phyloP scores from a whole-genome alignment of 73 alveolate genomes.

The Breviolum minutum region DNA sequence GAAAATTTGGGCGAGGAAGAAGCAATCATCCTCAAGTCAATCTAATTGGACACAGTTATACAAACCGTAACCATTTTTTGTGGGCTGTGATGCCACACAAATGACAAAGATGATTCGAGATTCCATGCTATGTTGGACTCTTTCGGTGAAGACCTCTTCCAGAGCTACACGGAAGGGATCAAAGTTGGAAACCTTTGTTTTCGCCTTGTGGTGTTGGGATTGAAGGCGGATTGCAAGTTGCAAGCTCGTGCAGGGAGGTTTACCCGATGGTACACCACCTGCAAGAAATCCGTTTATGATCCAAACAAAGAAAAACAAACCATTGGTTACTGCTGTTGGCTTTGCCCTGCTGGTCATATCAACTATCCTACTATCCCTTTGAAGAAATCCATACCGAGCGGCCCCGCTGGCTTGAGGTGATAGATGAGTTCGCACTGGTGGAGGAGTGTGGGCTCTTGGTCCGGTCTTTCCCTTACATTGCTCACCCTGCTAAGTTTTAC shows the following conservation, averaged over 20 bases:
- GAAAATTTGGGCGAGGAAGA: not conserved
- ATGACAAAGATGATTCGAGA: not conserved
- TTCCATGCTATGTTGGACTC: not conserved
- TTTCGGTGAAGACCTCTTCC: not conserved
- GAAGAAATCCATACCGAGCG: not conserved
- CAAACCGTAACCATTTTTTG: not conserved
- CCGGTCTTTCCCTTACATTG: not conserved
- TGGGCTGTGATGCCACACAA: not conserved
- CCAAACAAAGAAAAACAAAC: not conserved
- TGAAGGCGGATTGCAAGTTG: not conserved
- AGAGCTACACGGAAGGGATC: not conserved
- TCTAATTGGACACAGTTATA: constrained; percentile 4
- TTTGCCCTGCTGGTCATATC: not conserved
- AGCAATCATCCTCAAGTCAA: not conserved
- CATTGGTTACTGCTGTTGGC: not conserved
- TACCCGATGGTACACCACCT: not conserved
- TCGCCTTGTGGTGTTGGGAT: not conserved
- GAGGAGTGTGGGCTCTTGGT: not conserved
- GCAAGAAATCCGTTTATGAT: not conserved
- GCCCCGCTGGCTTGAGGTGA: not conserved
- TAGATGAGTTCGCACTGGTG: not conserved
- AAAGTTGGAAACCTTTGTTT: not conserved
- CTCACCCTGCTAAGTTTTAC: not conserved
- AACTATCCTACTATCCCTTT: not conserved
- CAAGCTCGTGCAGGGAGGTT: not conserved